A percentile compares a stretch with the other conserved stretches of the same genome.
These are phyloP conservation scores for Schwanniomyces sp. DNA, from an alignment of 805 yeast species.

Conservation along the genomic window DNA sequence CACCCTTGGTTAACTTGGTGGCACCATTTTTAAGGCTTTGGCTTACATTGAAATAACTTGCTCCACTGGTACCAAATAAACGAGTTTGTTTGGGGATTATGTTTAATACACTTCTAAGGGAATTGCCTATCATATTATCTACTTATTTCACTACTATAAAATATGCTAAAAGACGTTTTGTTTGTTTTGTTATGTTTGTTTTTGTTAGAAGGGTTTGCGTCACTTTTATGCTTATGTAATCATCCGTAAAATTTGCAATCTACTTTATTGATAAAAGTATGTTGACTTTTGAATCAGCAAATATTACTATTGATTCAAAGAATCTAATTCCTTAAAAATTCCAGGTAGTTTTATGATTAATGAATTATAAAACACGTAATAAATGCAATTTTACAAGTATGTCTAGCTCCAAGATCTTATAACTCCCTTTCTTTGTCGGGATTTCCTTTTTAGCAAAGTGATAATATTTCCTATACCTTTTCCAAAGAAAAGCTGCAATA, in stretches of 20 bases:
- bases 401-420: too few species aligned
- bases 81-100: not conserved
- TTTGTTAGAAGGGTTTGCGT: not conserved
- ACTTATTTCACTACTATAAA: not conserved
- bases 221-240: not conserved
- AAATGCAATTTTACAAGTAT: too few species aligned
- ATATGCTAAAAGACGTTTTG: not conserved
- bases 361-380: too few species aligned
- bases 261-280: too few species aligned
- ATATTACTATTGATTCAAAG: too few species aligned
- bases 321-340: too few species aligned
- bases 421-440: too few species aligned
- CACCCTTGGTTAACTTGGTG: not conserved
- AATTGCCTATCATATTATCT: not conserved
- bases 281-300: too few species aligned
- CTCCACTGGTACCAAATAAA: not conserved
- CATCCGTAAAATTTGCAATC: not conserved
- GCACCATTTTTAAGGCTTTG: not conserved
- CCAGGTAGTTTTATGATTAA: too few species aligned
- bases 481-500: too few species aligned
- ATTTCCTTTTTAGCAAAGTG: too few species aligned
- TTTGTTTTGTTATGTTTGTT: not conserved
- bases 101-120: not conserved
- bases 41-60: not conserved
- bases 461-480: too few species aligned